Evolutionary conservation across 495 filamentous ascomycete species (phyloP), one percentile per base, ranked within the genome.

Genomic region (Neurospora tetraspora): DNA sequence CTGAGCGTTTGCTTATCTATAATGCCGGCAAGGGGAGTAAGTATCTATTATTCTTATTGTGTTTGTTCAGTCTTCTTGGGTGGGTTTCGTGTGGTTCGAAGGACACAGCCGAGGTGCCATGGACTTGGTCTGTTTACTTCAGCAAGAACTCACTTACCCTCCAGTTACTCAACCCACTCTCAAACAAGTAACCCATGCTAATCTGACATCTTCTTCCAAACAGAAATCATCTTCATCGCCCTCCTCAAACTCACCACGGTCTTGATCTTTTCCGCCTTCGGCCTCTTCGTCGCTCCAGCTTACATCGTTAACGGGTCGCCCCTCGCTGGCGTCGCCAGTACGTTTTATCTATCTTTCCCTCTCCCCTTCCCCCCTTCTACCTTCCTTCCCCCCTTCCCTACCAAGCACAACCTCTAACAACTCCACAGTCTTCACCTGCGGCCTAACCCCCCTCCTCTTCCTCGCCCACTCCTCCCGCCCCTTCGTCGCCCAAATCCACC

Each of bases 401-500:
- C 70, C 68, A 65, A 6, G 34, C 36, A 71, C 36, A 71, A 70
- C 16, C 18, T 5, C 69, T 68, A 69, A 78, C 72, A 8, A 77
- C 71, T 37, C 39, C 34, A 45, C 70, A 92, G 91, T 89, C 27
- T 78, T 88, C 36, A 76, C 86, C 65, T 88, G 84, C 72, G 89
- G 91, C 74, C 76, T 89, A 14, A 76, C 91, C 38, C 93, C 92
- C 8, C 82, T 94, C 77, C 37, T 89, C n/a, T 89, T 90, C 78
- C 86, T 93, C 16, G 82, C 85, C 4, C 91, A 88, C 77, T 88
- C 85, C 39, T 88, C 88, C 2, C 83, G 88, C 5, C 91, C 92
- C 9, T 93, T 90, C 76, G 91, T 94, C 3, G 88, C 89, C n/a
- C 88, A 88, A 72, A 82, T 93, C 70, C 90, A 93, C 79, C 81